Base-by-base conservation (phyloP, 495 filamentous ascomycete genomes). In the Parathielavia hyrcaniae region DNA sequence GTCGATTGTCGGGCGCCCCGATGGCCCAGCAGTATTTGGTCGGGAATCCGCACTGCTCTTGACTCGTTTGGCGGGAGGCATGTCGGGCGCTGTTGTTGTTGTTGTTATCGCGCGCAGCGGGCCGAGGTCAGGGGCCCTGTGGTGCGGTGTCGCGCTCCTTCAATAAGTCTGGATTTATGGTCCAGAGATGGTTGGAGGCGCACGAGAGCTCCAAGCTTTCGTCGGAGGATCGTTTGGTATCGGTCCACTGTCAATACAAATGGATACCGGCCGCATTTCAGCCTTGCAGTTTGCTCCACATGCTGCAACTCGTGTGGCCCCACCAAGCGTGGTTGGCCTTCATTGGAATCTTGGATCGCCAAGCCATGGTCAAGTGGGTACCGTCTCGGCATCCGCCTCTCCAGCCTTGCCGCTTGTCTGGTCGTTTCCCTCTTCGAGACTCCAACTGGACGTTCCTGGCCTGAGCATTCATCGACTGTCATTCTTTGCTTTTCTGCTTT, bases 31-130 rank as follows among this genome's bases (percentile, higher is more conserved):
- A 16, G 75, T 66, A 59, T 69, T 71, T 11, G 71, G 61, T 57
- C 70, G 69, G 40, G 72, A 66, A 53, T 65, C 71, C 53, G 61
- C 66, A 61, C 64, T 70, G 66, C 75, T 77, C 56, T 75, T 79
- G 54, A 76, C 63, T 64, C 75, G 69, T 62, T 79, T 79, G 41
- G 77, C 72, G 57, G 70, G 75, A 64, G 73, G 76, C 77, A 79
- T 79, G 19, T 55, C 65, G 51, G 58, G 36, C n/a, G n/a, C n/a
- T n/a, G n/a, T n/a, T n/a, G n/a, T n/a, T n/a, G n/a, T n/a, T 40
- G 55, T 45, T 61, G 61, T 52, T 55, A 54, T 61, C 58, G 65
- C 53, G 55, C 34, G 57, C 51, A 50, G 48, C 53, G 43, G 13
- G 43, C 44, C 20, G 50, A 46, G 41, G 20, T 4, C 5, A 36